Evolutionary conservation across 2,329 filamentous ascomycete genomes (phyloP), one percentile per base, ranked within the genome.

Genomic region (Botrytis cinerea): DNA sequence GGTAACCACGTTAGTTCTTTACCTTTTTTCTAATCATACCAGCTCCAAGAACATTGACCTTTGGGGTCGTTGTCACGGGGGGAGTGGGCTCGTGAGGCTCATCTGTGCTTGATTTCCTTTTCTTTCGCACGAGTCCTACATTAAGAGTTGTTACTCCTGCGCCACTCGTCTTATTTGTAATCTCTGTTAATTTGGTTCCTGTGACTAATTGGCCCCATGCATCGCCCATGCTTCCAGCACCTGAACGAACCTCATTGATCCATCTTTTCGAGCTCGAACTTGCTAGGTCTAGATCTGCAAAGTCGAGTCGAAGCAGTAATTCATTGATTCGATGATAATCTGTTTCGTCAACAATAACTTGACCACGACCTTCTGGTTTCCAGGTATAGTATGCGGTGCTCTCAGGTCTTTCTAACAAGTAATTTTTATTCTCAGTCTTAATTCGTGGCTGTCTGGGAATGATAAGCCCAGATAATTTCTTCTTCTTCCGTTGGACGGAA

Each of bases 271-370:
- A 93, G 78, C 92, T 93, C 46, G 85, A 84, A 2, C 83, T 84
- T 0, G 91, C 90, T 66, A 91, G 87, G 18, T 88, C 87, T 5
- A 90, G 81, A 14, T 87, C 91, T 1, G 89, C 86, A 81, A 96
- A 96, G 80, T 94, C 92, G 0, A 94, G 87, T 73, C 91, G 89
- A 8, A 95, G 85, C 0, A 96, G 84, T 16, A 93, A 83, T 77
- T 94, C 92, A 32, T 89, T 85, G 14, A 90, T 88, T 18, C 91
- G 88, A 75, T 90, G 89, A 82, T 94, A 94, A 67, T 87, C 86
- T 40, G 85, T 83, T 35, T 91, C 88, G 20, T 88, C 86, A 4
- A 94, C 86, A 18, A 93, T 84, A 28, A 89, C 85, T 67, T 88
- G 85, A 0, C 91, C 92, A 22, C 91, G 85, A 4, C 89, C 90